These are phyloP conservation scores for Lentinula sp. DNA, from an alignment of 768 basidiomycete species.

Conservation along the genomic window DNA sequence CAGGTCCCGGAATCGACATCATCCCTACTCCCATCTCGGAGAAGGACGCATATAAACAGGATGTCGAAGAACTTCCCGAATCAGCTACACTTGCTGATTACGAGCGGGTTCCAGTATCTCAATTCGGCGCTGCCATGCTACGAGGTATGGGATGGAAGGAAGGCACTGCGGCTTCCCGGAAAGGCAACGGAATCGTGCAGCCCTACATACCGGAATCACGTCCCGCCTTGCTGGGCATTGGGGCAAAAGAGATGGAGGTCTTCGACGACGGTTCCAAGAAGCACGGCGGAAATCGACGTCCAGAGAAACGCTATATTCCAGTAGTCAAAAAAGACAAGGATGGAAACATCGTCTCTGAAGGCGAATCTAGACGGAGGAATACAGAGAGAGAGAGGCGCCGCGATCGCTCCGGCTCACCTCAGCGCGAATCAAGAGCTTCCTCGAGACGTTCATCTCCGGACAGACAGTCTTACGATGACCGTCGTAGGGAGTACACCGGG, in stretches of 20 bases:
- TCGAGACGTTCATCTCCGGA: constrained; percentile 48
- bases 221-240: constrained; percentile 86
- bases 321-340: constrained; percentile 66
- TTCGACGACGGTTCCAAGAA: constrained; percentile 63
- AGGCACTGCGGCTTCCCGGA: constrained; percentile 63
- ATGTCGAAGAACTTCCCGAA: constrained; percentile 76
- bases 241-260: constrained; percentile 81
- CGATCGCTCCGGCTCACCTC: constrained; percentile 32
- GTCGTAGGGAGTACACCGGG: constrained; percentile 17
- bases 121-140: constrained; percentile 89
- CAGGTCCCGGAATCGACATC: constrained; percentile 45
- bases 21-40: constrained; percentile 69
- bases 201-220: constrained; percentile 80
- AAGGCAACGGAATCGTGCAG: constrained; percentile 58
- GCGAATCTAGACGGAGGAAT: constrained; percentile 11
- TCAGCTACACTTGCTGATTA: constrained; percentile 79
- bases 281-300: constrained; percentile 37
- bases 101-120: constrained; percentile 81
- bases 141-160: constrained; percentile 98
- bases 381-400: constrained; percentile 12
- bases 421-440: constrained; percentile 27
- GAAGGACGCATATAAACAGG: constrained; percentile 78
- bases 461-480: constrained; percentile 26
- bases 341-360: constrained; percentile 17
- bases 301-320: constrained; percentile 80